Base-by-base conservation (phyloP, 2,329 filamentous ascomycete genomes). In the Leptographium lundbergii region DNA sequence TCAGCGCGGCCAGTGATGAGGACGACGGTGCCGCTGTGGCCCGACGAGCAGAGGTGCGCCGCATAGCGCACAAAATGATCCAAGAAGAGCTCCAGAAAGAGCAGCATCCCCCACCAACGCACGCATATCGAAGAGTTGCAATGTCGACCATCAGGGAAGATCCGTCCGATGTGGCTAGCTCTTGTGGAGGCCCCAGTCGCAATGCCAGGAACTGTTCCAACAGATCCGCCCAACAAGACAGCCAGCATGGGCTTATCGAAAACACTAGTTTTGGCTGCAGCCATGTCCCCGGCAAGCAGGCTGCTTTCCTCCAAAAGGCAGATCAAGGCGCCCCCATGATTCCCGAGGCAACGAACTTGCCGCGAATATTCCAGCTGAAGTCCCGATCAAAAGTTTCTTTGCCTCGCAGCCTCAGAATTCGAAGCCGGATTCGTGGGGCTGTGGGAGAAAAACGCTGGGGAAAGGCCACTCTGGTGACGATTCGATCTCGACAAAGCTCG, bases 1-100 rank as follows among this genome's bases (percentile, higher is more conserved):
- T 69, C 39, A 70, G 70, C 4, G 73, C 73, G 19, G 68, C 75
- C 36, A 74, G 76, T 14, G 74, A 72, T 55, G 80, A 75, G 54
- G 72, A 80, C 27, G 79, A 81, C 61, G 78, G 81, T 22, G 52
- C 25, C 0, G 57, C 47, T 62, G 65, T 81, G 51, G 76, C 79
- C 57, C 73, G 80, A 32, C 74, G 80, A 63, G 80, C 79, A 32
- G 81, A 84, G 63, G 67, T 84, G 58, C 79, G 75, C 63, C 74
- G 80, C 24, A 69, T 83, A 10, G 77, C 80, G 67, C 76, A 78
- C 55, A 77, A 76, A 63, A 74, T 80, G 61, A 83, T 84, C n/a
- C 78, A 79, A 61, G 75, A 81, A 51, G 81, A 84, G 63, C 70
- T 84, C 4, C 74, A 77, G 53, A 75, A 69, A 47, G 79, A 81